These are phyloP conservation scores for Colletotrichum tanaceti DNA, from an alignment of 2,329 filamentous ascomycete species.

Conservation along the genomic window DNA sequence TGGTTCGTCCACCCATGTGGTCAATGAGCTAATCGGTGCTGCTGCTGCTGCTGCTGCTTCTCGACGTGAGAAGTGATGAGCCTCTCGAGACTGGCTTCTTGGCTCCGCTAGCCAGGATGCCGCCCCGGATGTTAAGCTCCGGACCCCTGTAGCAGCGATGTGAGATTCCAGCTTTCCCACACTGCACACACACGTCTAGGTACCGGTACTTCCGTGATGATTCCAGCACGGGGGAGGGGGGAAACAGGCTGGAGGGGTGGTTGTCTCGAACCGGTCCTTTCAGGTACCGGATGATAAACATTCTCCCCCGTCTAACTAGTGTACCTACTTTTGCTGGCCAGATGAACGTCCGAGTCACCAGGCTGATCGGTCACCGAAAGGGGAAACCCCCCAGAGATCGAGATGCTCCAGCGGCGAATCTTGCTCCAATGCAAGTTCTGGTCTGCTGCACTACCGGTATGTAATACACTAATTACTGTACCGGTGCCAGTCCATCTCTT, in stretches of 20 bases:
- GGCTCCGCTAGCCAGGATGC: neutral
- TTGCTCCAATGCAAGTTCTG: neutral
- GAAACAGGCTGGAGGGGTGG: too few relatives aligned
- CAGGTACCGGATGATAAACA: too few relatives aligned
- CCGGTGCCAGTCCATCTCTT: neutral
- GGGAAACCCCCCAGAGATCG: neutral
- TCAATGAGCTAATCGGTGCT: neutral
- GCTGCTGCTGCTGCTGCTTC: neutral
- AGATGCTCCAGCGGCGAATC: constrained; percentile 5
- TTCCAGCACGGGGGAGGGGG: too few relatives aligned
- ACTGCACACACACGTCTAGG: too few relatives aligned
- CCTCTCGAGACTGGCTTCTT: neutral
- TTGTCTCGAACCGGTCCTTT: too few relatives aligned
- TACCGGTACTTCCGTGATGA: too few relatives aligned
- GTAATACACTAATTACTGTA: too few relatives aligned
- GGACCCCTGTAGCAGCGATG: neutral
- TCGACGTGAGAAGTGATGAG: neutral
- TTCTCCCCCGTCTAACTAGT: too few relatives aligned
- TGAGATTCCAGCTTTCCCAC: neutral
- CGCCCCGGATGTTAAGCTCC: constrained; percentile 29
- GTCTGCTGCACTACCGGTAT: neutral
- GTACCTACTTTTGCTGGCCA: too few relatives aligned
- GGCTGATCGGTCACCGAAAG: neutral
- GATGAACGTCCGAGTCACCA: neutral
- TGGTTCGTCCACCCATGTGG: neutral